phyloP scores from a whole-genome alignment of 192 early-diverging fungal species.

The Chytriomyces sp. region DNA sequence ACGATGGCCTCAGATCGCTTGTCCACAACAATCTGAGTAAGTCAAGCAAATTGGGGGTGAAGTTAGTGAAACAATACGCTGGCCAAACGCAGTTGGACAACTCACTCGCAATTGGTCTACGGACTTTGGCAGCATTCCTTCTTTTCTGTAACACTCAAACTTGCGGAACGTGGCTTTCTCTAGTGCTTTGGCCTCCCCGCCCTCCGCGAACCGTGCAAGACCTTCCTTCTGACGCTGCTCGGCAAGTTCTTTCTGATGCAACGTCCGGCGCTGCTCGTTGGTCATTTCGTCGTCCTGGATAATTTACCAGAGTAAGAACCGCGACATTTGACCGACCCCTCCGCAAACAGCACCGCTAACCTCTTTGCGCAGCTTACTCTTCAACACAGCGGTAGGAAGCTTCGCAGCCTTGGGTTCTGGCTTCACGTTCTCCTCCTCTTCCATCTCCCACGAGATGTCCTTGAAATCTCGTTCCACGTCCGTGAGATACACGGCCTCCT shows the following conservation, averaged over 20 bases:
- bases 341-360: constrained; percentile 6
- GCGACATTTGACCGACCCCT: too few relatives aligned
- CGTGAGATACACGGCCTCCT: constrained; percentile 61
- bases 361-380: constrained; percentile 36
- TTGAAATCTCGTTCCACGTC: constrained; percentile 59
- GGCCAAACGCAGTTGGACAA: too few relatives aligned
- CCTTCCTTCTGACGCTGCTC: constrained; percentile 77
- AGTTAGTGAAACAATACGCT: neutral
- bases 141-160: constrained; percentile 96
- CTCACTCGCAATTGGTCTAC: constrained; percentile 68
- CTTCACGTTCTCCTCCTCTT: constrained; percentile 47
- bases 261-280: constrained; percentile 70
- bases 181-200: constrained; percentile 57
- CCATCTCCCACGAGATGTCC: constrained; percentile 52
- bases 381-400: constrained; percentile 33
- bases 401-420: constrained; percentile 20
- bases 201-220: constrained; percentile 73
- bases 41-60: neutral
- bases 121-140: constrained; percentile 81
- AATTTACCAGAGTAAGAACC: too few relatives aligned
- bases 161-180: constrained; percentile 76
- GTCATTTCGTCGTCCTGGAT: constrained; percentile 72
- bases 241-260: constrained; percentile 89
- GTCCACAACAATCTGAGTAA: constrained; percentile 85
- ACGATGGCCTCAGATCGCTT: constrained; percentile 83